Percentiles rank a stretch among this genome's conserved stretches.
phyloP scores from a whole-genome alignment of 306 rosid species.

The Trichosanthes truncata region DNA sequence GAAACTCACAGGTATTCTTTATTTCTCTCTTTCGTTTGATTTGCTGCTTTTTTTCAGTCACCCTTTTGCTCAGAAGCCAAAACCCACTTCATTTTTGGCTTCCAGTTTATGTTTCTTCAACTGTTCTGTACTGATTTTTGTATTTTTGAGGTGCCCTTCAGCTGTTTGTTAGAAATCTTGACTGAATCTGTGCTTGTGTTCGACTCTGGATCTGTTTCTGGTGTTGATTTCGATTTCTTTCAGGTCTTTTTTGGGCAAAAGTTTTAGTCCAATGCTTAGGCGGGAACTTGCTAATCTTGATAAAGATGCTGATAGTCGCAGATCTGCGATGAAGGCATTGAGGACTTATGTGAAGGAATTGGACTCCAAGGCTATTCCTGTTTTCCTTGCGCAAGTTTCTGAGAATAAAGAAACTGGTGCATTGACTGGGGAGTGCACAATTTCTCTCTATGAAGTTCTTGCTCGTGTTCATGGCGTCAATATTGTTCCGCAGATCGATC shows the following conservation, averaged over 20 bases:
- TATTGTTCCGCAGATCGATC: constrained; percentile 64
- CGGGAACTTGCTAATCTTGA: constrained; percentile 64
- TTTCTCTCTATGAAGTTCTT: constrained; percentile 77
- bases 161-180: neutral
- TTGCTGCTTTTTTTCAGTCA: neutral
- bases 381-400: constrained; percentile 88
- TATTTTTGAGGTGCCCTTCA: neutral
- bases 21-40: neutral
- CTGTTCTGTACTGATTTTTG: neutral
- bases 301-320: constrained; percentile 71
- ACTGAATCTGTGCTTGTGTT: neutral
- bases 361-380: constrained; percentile 63
- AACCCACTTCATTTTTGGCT: neutral
- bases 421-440: constrained; percentile 61
- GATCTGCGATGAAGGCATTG: constrained; percentile 71
- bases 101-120: neutral
- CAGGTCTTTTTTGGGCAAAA: constrained; percentile 45
- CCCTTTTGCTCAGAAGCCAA: neutral
- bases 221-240: constrained; percentile 5
- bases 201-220: neutral
- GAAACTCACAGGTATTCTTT: constrained; percentile 5
- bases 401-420: constrained; percentile 67
- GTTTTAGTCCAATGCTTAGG: constrained; percentile 38
- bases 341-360: constrained; percentile 68
- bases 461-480: constrained; percentile 79